A percentile compares a stretch with the other conserved stretches of the same genome.
These are phyloP conservation scores for Ceratocystis cacaofunesta DNA, from an alignment of 2,329 filamentous ascomycete genomes.

Conservation along the genomic window DNA sequence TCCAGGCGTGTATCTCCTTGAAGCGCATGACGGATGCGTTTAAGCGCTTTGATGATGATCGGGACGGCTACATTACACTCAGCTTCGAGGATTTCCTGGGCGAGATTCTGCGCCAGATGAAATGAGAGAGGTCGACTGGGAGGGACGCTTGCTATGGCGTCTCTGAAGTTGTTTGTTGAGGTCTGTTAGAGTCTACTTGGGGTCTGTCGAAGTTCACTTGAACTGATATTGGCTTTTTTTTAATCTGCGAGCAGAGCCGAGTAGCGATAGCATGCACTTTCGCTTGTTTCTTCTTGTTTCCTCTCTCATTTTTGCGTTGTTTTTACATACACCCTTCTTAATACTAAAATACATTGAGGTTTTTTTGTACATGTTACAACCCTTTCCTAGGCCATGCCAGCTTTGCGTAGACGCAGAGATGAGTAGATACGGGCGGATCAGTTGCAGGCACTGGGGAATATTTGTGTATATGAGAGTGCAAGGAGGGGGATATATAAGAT, in stretches of 20 bases:
- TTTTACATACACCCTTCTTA: not conserved
- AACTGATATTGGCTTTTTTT: not conserved
- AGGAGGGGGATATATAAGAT: no score
- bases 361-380: no score
- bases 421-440: no score
- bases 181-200: not conserved
- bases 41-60: conserved; percentile 95
- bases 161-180: no score
- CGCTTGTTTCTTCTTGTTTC: not conserved
- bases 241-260: no score
- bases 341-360: not conserved
- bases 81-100: conserved; percentile 71
- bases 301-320: not conserved
- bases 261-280: not conserved
- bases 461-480: no score
- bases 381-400: no score
- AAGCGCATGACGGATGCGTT: conserved; percentile 99
- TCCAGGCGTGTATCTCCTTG: conserved; percentile 89
- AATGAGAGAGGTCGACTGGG: conserved; percentile 24
- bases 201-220: not conserved
- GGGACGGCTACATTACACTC: conserved; percentile 79
- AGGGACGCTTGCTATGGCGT: no score
- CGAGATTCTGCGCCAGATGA: conserved; percentile 48
- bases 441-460: no score
- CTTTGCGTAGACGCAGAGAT: no score